A percentile compares a stretch with the other conserved stretches of the same genome.
These are phyloP conservation scores for Telopea speciosissima DNA, from an alignment of 177 flowering plant genomes.

Conservation along the genomic window DNA sequence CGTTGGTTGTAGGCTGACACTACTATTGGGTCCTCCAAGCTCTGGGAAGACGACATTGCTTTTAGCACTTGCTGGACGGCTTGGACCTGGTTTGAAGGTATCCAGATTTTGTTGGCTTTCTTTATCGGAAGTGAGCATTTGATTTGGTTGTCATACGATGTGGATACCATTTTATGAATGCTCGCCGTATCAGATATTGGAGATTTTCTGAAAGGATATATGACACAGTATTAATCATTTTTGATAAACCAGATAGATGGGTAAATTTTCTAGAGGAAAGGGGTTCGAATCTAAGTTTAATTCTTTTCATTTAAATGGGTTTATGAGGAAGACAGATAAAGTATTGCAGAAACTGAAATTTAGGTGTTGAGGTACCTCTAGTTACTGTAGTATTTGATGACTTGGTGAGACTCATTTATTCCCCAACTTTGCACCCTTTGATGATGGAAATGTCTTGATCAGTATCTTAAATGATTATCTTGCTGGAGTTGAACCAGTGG, in stretches of 20 bases:
- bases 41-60: conserved; percentile 96
- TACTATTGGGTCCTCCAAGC: conserved; percentile 95
- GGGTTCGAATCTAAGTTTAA: not conserved
- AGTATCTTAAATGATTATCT: not conserved
- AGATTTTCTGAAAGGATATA: too few species aligned
- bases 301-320: not conserved
- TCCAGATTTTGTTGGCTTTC: not conserved
- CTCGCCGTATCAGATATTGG: not conserved
- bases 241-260: not conserved
- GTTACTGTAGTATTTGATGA: not conserved
- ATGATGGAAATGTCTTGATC: not conserved
- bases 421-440: not conserved
- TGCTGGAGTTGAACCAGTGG: not conserved
- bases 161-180: not conserved
- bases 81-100: conserved; percentile 72
- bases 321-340: not conserved
- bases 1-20: conserved; percentile 55
- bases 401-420: not conserved
- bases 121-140: not conserved
- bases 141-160: not conserved
- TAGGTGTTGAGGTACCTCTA: not conserved
- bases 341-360: not conserved
- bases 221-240: not conserved
- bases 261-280: not conserved
- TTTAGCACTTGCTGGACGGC: conserved; percentile 89